Conservation (phyloP, 2,329 filamentous ascomycete species). For the Arthroderma sp. region DNA sequence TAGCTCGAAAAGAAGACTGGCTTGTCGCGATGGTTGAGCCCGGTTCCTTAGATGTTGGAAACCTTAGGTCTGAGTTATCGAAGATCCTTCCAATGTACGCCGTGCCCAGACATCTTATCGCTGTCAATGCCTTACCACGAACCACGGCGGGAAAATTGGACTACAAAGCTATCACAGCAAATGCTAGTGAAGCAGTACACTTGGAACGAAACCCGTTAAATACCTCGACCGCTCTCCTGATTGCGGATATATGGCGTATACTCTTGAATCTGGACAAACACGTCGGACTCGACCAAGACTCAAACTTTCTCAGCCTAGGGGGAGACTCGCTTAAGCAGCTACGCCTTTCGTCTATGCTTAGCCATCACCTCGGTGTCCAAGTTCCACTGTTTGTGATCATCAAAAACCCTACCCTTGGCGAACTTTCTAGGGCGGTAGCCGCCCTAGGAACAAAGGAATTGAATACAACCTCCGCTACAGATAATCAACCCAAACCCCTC, state of each 20-base stretch:
- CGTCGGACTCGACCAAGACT: neutral
- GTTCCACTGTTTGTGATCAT: neutral
- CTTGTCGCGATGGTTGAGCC: slow-evolving; percentile 5
- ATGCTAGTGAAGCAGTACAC: neutral
- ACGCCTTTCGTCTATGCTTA: neutral
- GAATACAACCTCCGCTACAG: neutral
- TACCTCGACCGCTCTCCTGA: slow-evolving; percentile 3
- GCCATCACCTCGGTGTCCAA: neutral
- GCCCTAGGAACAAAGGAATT: neutral
- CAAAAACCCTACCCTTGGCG: neutral
- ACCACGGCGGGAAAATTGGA: neutral
- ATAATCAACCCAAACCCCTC: neutral
- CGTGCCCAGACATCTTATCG: neutral
- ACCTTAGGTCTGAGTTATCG: neutral
- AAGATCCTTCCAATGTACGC: slow-evolving; percentile 3
- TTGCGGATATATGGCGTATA: slow-evolving; percentile 1
- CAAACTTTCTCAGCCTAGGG: slow-evolving; percentile 1
- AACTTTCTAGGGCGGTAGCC: neutral
- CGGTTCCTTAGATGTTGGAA: neutral
- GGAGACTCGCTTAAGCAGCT: slow-evolving; percentile 1
- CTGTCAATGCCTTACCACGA: neutral
- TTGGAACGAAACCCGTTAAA: neutral
- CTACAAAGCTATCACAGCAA: neutral
- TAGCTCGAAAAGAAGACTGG: neutral
- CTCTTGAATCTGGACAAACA: neutral